Evolutionary conservation across 805 yeast species (phyloP), one percentile per base, ranked within the genome.

Genomic region (Brettanomyces nanus): DNA sequence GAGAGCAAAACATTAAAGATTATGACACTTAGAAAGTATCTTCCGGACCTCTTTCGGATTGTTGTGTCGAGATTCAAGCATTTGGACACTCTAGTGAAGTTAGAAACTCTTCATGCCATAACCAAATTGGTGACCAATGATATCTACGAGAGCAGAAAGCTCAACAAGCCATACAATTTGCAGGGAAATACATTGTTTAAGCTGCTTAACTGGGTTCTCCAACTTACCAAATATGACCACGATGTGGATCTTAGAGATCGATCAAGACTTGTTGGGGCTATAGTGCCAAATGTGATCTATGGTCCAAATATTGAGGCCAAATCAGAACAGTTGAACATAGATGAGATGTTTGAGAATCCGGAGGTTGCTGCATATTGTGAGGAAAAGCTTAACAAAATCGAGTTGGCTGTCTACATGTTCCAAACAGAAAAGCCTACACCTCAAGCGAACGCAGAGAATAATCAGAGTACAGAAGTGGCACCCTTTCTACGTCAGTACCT

Each of bases 181-280:
- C 51, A 59, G 58, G 39, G 61, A 63, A 38, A 64, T 59, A 19
- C 34, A 14, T 40, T 60, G 10, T 61, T 64, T 31, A 68, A 72
- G 43, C 61, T 85, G 66, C 86, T 80, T 54, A 67, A 73, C 18
- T 68, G 77, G 47, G 71, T 74, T 1, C 57, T 85, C 30, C 74
- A 77, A 17, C 62, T 85, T 34, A 73, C 84, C 10, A 76, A 79
- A 45, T 84, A 78, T 54, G 99, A 92, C 55, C 65, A 69, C 5
- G 71, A 75, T 3, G 75, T 76, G 48, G 95, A 85, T 52, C 73
- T 85, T 1, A 69, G 97, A 42, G 97, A 92, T 53, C 69, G 90
- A 42, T 86, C 95, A 0, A 68, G 98, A 47, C 68, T 80, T 62
- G 65, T 85, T 21, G 63, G 73, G 19, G 71, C 85, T 0, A 61